Base-by-base conservation (phyloP, 1,284 basidiomycete species). In the Leccinum pachyderme region DNA sequence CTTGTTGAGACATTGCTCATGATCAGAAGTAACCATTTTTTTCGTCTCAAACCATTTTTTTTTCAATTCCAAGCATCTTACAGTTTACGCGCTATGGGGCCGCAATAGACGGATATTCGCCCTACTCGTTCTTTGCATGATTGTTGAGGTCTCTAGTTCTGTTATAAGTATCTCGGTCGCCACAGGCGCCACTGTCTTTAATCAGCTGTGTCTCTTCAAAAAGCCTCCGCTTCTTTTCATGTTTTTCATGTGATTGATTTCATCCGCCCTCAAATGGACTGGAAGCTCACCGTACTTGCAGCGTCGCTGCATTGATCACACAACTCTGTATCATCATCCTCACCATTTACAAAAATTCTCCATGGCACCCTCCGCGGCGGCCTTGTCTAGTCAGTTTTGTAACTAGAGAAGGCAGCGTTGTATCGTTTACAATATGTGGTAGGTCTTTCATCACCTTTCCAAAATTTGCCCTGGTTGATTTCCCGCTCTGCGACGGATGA, bases 1-100 rank as follows among this genome's bases (percentile, higher is more conserved):
- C 31, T 61, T 7, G 55, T 60, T 5, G 59, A 60, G 13, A 55
- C 47, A 7, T 53, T 60, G 41, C 49, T 60, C 28, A 60, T 60
- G 51, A 39, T 57, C 28, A 47, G 54, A 59, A 46, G 55, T 59
- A 55, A 46, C 5, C 3, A 13, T 43, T 11, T 7, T 22, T 12
- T 29, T 18, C 1, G 18, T 18, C 37, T 13, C 33, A 4, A 28
- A 4, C 24, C 9, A 2, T 28, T 45, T 46, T 45, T 45, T 28
- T 3, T 5, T 9, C 41, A 4, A 15, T 46, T 46, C 9, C 15
- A n/a, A 27, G 12, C 5, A 18, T 13, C 15, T 31, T 13, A 13
- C 46, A 59, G 57, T 59, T 27, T 59, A 59, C 15, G 56, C 29
- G 7, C 43, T 59, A 12, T 59, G 56, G 57, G 52, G 45, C 37